A percentile compares a stretch with the other conserved stretches of the same genome.
These are phyloP conservation scores for Pleurostoma richardsiae DNA, from an alignment of 2,329 filamentous ascomycete genomes.

Conservation along the genomic window DNA sequence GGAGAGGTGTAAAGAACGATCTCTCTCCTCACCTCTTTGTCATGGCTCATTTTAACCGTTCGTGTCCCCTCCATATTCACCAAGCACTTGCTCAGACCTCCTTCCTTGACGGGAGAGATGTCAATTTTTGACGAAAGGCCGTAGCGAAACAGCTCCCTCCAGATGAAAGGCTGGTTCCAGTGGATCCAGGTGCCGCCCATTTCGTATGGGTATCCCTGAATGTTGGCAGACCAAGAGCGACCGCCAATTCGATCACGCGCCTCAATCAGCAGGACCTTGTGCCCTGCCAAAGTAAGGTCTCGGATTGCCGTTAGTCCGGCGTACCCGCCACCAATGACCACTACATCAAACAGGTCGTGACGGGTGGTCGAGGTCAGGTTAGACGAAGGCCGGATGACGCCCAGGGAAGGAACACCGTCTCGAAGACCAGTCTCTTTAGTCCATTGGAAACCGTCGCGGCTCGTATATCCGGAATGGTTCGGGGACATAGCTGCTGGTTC, in stretches of 20 bases:
- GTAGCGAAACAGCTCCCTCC: conserved; percentile 40
- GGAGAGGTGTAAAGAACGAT: too few relatives aligned
- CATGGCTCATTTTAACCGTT: conserved; percentile 27
- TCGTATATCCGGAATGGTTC: conserved; percentile 5
- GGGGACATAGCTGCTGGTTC: too few relatives aligned
- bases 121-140: conserved; percentile 33
- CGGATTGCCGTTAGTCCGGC: conserved; percentile 22
- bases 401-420: conserved; percentile 7
- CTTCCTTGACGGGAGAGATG: conserved; percentile 24
- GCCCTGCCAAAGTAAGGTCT: conserved; percentile 19
- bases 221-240: conserved; percentile 38
- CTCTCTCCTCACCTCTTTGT: conserved; percentile 23
- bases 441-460: conserved; percentile 12
- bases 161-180: conserved; percentile 36
- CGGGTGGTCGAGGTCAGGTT: not conserved
- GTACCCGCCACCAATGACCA: conserved; percentile 25
- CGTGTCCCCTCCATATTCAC: conserved; percentile 18
- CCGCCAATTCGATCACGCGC: conserved; percentile 43
- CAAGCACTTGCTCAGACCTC: conserved; percentile 34
- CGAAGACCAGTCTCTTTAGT: conserved; percentile 7
- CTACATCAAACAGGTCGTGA: conserved; percentile 9
- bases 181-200: conserved; percentile 46
- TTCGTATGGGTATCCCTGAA: conserved; percentile 36
- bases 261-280: conserved; percentile 37
- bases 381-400: conserved; percentile 5